Conservation (phyloP, 2,329 filamentous ascomycete species). For the Pseudohalonectria lignicola region DNA sequence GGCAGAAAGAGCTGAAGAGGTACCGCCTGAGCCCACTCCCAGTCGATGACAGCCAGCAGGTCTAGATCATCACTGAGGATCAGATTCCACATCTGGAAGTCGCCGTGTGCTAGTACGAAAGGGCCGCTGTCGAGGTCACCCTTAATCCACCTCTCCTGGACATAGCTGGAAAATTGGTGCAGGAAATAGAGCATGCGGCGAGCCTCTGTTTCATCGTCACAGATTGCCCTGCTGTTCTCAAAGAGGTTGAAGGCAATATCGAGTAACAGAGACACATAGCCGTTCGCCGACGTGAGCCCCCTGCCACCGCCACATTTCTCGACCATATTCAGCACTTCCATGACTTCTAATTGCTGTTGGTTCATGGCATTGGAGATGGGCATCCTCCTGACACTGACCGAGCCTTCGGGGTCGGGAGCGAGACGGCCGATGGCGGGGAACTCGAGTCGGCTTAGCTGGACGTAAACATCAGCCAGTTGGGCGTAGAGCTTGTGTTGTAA, state of each 20-base stretch:
- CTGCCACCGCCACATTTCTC: no score
- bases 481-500: background rate
- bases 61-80: no score
- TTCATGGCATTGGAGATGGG: background rate
- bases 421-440: background rate
- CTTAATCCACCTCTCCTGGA: no score
- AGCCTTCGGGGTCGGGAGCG: background rate
- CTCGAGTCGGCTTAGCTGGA: no score
- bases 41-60: no score
- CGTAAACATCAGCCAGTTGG: slow-evolving; percentile 1
- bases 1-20: no score
- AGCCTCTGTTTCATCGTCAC: background rate
- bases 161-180: background rate
- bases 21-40: no score
- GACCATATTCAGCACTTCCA: background rate
- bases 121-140: no score
- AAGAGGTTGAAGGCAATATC: background rate
- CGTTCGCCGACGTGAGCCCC: background rate
- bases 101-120: no score
- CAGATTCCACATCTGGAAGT: no score
- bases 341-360: background rate
- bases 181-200: background rate
- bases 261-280: background rate
- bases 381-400: background rate
- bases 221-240: background rate